Evolutionary conservation across 441 rosid genomes (phyloP).

Genomic region (Pelargonium fulgidum): DNA sequence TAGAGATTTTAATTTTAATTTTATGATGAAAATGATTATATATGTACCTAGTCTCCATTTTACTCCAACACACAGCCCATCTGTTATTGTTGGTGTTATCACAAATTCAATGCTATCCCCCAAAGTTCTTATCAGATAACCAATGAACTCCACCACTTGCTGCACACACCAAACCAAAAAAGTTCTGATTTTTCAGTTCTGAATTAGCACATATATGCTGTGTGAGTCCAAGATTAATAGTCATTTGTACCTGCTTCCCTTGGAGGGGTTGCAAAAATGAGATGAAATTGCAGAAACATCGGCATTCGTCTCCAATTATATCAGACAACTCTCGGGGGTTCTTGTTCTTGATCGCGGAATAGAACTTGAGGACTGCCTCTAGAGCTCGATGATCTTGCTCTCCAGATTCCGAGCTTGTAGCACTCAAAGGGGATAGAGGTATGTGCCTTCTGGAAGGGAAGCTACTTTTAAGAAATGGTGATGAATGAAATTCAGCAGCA

Average conservation of each 20-base stretch:
- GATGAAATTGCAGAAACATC: conserved; percentile 51
- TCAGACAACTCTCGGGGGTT: conserved; percentile 45
- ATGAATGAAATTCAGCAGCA: not conserved
- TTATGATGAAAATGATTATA: not conserved
- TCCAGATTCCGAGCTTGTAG: conserved; percentile 18
- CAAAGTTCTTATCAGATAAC: conserved; percentile 36
- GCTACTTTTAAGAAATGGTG: not conserved
- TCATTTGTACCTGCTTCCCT: conserved; percentile 53
- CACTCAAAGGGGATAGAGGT: conserved; percentile 9
- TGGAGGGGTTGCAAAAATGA: conserved; percentile 44
- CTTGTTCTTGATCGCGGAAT: conserved; percentile 40
- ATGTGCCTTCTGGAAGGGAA: conserved; percentile 9
- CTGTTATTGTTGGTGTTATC: conserved; percentile 44
- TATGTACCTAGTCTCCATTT: conserved; percentile 58
- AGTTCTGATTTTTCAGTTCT: not conserved
- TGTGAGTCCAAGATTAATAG: not conserved
- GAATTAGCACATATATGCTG: no score
- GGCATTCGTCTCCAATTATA: conserved; percentile 63
- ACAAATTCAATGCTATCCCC: conserved; percentile 50
- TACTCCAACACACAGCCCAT: conserved; percentile 61
- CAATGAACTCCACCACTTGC: conserved; percentile 66
- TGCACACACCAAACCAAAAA: conserved; percentile 23
- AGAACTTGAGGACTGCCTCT: conserved; percentile 56
- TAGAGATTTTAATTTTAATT: not conserved
- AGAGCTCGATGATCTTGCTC: conserved; percentile 36